Evolutionary conservation across 345 rosid genomes (phyloP).

Genomic region (Murraya paniculata): DNA sequence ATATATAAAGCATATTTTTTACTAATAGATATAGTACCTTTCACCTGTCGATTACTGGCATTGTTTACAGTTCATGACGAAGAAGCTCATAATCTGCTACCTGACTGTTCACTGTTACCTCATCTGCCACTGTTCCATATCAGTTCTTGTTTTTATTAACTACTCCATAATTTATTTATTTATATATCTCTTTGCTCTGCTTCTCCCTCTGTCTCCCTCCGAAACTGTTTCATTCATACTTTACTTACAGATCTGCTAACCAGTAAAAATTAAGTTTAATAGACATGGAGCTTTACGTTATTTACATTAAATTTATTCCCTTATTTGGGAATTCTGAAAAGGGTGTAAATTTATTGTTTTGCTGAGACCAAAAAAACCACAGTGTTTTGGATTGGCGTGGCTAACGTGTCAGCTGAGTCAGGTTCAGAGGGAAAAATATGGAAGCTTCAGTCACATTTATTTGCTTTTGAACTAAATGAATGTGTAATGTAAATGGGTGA

Average conservation of each 20-base stretch:
- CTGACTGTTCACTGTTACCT: too few relatives aligned
- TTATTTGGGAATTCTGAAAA: neutral
- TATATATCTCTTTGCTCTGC: neutral
- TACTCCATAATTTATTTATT: neutral
- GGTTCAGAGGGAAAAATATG: slow-evolving; percentile 12
- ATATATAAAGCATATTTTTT: neutral
- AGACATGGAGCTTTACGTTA: neutral
- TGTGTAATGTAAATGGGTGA: neutral
- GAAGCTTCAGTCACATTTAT: slow-evolving; percentile 30
- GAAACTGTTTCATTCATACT: slow-evolving; percentile 17
- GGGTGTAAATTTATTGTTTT: neutral
- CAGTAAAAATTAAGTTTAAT: slow-evolving; percentile 7
- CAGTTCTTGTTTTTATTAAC: neutral
- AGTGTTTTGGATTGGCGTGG: slow-evolving; percentile 33
- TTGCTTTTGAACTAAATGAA: slow-evolving; percentile 22
- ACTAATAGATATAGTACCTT: slow-evolving; percentile 24
- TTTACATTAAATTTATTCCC: slow-evolving; percentile 12
- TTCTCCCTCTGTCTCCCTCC: neutral
- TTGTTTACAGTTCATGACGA: slow-evolving; percentile 14
- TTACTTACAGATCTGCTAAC: slow-evolving; percentile 22
- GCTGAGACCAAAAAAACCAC: neutral
- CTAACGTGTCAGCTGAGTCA: slow-evolving; percentile 21
- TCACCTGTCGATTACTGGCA: slow-evolving; percentile 24
- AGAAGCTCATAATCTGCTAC: slow-evolving; percentile 1
- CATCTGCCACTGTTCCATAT: slow-evolving; percentile 11